Base-by-base conservation (phyloP, 2,329 filamentous ascomycete species). In the Xylariaceae sp. region DNA sequence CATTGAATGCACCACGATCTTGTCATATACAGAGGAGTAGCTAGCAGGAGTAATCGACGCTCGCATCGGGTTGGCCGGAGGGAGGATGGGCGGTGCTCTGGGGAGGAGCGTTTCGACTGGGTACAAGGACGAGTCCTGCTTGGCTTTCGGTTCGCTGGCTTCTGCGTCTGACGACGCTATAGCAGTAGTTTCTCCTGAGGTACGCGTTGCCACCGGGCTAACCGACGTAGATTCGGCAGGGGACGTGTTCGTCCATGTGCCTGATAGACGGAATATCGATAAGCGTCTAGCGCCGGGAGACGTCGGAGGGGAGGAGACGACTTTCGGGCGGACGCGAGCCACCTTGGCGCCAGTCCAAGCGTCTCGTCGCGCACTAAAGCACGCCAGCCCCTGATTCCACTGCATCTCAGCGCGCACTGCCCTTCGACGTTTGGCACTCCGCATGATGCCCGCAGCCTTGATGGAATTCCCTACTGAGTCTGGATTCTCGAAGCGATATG, bases 21-120 rank as follows among this genome's bases (percentile, higher is more conserved):
- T 94, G 53, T 83, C 82, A 65, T 94, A 95, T 36, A 96, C 85
- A 29, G 82, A 83, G 0, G 79, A 65, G 58, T 95, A 94, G 35
- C 83, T 72, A 12, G 72, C 62, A 0, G 84, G 77, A 0, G 70
- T 80, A 49, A 95, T 92, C 19, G 78, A 81, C 19, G 78, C 72
- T 36, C 89, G 83, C 57, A 94, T 78, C 1, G 80, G 72, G 52
- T 94, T 89, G 29, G 72, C 69, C 1, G 75, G 64, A 5, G 87
- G 83, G 5, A 95, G 67, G 5, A 93, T 63, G 1, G 84, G 83
- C 5, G 76, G 72, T 0, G 81, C 76, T 31, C 94, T 59, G 0
- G 89, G 89, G 3, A 94, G 56, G 18, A 89, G 60, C 3, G 67
- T 74, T 51, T 76, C 65, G 9, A 81, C 68, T 8, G 76, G 72